Percentiles rank a stretch among this genome's conserved stretches.
phyloP scores from a whole-genome alignment of 352 stramenopile species.

The Phytopythium boreale region DNA sequence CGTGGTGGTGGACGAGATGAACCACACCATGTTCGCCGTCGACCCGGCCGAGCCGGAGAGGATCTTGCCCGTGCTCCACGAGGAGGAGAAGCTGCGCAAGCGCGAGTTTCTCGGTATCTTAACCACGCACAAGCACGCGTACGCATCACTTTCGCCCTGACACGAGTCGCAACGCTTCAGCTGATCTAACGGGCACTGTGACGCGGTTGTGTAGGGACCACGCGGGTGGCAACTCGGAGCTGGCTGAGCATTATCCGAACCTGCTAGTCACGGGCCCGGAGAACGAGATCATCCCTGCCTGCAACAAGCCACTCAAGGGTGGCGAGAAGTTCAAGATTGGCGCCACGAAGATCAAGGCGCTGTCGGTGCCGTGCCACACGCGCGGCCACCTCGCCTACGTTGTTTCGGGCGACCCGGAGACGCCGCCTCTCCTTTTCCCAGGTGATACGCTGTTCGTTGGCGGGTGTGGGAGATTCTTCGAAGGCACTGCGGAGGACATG shows the following conservation, averaged over 20 bases:
- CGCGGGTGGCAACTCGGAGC: constrained; percentile 66
- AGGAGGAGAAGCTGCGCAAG: constrained; percentile 62
- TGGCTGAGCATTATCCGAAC: constrained; percentile 60
- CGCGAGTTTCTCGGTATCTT: constrained; percentile 84
- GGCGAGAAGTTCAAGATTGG: constrained; percentile 85
- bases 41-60: constrained; percentile 63
- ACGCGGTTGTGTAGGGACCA: constrained; percentile 53
- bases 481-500: constrained; percentile 88
- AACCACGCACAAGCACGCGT: constrained; percentile 93
- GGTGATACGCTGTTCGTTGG: constrained; percentile 88
- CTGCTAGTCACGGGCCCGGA: constrained; percentile 68
- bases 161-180: background rate
- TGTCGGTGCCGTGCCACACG: constrained; percentile 86
- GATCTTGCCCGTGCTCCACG: constrained; percentile 63
- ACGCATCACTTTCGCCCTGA: constrained; percentile 13
- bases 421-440: constrained; percentile 77
- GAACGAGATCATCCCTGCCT: constrained; percentile 72
- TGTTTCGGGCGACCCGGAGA: constrained; percentile 74
- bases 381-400: constrained; percentile 84
- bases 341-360: constrained; percentile 61
- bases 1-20: constrained; percentile 75
- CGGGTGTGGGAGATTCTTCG: constrained; percentile 85
- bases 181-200: background rate
- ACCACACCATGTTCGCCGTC: constrained; percentile 82
- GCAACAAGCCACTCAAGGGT: constrained; percentile 59